phyloP scores from a whole-genome alignment of 2,329 filamentous ascomycete species.

The Ascochyta fabae region DNA sequence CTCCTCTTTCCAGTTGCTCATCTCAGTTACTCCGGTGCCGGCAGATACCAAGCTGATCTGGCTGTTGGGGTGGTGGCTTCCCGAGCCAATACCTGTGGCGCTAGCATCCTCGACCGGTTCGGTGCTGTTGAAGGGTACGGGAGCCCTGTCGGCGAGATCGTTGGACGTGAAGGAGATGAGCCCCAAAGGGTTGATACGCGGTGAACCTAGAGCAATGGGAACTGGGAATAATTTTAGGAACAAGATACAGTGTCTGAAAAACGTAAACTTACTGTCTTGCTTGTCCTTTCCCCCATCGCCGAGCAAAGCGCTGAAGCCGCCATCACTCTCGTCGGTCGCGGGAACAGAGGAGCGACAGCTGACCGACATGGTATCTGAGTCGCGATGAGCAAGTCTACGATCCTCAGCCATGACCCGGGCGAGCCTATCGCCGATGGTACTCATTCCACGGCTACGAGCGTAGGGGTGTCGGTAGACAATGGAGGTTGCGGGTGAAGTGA shows the following conservation, averaged over 20 bases:
- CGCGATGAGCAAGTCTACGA: conserved; percentile 17
- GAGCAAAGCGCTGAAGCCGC: conserved; percentile 26
- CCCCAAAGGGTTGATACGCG: conserved; percentile 35
- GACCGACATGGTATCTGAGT: conserved; percentile 22
- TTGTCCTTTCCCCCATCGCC: conserved; percentile 24
- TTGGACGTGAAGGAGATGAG: conserved; percentile 38
- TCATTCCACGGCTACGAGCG: conserved; percentile 60
- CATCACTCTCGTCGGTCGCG: conserved; percentile 29
- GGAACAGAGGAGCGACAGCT: conserved; percentile 20
- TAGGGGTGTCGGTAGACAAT: conserved; percentile 18
- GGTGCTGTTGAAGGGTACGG: conserved; percentile 28
- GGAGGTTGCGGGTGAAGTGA: conserved; percentile 38
- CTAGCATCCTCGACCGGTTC: conserved; percentile 20
- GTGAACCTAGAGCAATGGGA: conserved; percentile 37
- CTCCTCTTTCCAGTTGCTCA: conserved; percentile 45
- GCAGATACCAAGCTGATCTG: conserved; percentile 26
- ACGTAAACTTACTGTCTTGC: conserved; percentile 19
- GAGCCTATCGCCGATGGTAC: conserved; percentile 87
- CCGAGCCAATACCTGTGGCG: conserved; percentile 11
- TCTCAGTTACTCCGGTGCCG: conserved; percentile 40
- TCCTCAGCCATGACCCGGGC: conserved; percentile 63
- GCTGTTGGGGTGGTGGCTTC: conserved; percentile 17
- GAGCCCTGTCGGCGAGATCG: conserved; percentile 18
- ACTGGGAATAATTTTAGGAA: conserved; percentile 23
- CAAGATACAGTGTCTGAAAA: neutral